These are phyloP conservation scores for Epichloe brachyelytri DNA, from an alignment of 2,329 filamentous ascomycete species.

Conservation along the genomic window DNA sequence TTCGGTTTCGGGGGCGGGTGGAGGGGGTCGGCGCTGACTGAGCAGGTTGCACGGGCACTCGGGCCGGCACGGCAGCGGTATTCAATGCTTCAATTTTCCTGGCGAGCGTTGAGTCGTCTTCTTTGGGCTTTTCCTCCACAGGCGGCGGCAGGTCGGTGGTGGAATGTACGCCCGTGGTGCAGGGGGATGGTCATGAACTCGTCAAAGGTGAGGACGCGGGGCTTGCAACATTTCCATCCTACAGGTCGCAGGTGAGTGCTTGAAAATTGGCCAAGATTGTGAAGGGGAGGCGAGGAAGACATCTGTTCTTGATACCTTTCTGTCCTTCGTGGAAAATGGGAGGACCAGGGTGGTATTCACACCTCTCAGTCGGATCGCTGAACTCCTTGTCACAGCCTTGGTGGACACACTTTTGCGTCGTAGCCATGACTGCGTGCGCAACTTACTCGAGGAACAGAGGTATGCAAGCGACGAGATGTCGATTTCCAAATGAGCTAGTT, in stretches of 20 bases:
- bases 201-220: conserved; percentile 91
- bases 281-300: background rate
- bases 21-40: conserved; percentile 39
- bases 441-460: background rate
- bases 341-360: conserved; percentile 84
- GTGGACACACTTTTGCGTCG: conserved; percentile 85
- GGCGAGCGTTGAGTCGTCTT: conserved; percentile 28
- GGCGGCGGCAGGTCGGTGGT: conserved; percentile 60
- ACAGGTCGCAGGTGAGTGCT: background rate
- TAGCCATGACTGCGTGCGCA: conserved; percentile 18
- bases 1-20: conserved; percentile 63
- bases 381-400: conserved; percentile 89
- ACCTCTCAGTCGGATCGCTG: conserved; percentile 68
- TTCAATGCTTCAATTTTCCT: conserved; percentile 41
- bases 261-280: too few relatives aligned
- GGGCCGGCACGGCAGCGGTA: conserved; percentile 24
- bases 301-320: conserved; percentile 54
- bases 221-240: conserved; percentile 99
- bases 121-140: conserved; percentile 43
- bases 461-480: background rate
- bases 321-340: conserved; percentile 96
- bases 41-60: conserved; percentile 25
- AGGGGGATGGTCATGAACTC: conserved; percentile 92
- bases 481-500: background rate
- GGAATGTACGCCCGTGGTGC: conserved; percentile 85